A percentile compares a stretch with the other conserved stretches of the same genome.
phyloP scores from a whole-genome alignment of 306 rosid species.

The Trifolium dubium region DNA sequence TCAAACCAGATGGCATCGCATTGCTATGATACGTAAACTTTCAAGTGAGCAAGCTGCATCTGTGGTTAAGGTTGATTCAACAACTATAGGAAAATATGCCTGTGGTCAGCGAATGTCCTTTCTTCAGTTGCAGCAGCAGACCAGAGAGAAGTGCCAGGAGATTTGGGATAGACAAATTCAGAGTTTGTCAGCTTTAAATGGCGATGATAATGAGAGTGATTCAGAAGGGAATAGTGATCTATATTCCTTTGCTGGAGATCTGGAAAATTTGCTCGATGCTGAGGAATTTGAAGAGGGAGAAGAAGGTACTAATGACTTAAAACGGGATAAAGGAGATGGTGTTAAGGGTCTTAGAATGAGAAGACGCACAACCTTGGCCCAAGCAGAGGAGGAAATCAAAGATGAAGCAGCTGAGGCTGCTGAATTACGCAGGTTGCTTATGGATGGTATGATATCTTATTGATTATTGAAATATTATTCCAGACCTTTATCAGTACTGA shows the following conservation, averaged over 20 bases:
- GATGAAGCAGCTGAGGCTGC: conserved; percentile 96
- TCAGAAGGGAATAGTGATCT: conserved; percentile 95
- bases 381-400: conserved; percentile 90
- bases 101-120: conserved; percentile 99
- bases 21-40: conserved; percentile 98
- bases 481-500: background rate
- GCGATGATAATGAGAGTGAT: conserved; percentile 90
- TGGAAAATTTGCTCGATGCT: conserved; percentile 96
- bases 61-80: conserved; percentile 94
- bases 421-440: conserved; percentile 80
- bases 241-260: conserved; percentile 98
- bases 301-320: conserved; percentile 66
- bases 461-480: conserved; percentile 24
- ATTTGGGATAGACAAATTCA: conserved; percentile 96
- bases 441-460: conserved; percentile 74
- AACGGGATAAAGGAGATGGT: conserved; percentile 80
- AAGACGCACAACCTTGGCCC: conserved; percentile 77
- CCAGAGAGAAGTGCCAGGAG: conserved; percentile 96
- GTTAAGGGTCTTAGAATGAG: conserved; percentile 95
- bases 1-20: conserved; percentile 98
- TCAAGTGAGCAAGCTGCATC: conserved; percentile 98
- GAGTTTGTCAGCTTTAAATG: conserved; percentile 74
- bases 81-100: conserved; percentile 93
- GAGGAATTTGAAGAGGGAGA: conserved; percentile 91
- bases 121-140: conserved; percentile 98